Percentiles rank a stretch among this genome's conserved stretches.
These are phyloP conservation scores for Malus fusca DNA, from an alignment of 306 rosid genomes.

Conservation along the genomic window DNA sequence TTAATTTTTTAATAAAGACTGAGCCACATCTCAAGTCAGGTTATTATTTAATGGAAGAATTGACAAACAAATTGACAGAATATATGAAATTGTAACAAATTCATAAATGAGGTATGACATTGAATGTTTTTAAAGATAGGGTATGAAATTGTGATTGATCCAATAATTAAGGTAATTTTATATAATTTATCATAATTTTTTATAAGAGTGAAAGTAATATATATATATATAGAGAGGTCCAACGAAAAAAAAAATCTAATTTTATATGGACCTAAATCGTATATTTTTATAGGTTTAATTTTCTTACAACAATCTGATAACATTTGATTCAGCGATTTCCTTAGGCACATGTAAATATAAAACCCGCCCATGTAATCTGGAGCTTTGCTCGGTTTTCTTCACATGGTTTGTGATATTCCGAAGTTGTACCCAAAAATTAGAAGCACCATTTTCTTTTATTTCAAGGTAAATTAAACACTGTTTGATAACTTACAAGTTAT, in stretches of 20 bases:
- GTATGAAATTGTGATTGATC: too few species aligned
- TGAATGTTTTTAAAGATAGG: too few species aligned
- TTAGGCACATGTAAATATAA: not conserved
- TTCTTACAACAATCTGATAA: not conserved
- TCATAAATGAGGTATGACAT: too few species aligned
- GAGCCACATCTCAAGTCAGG: accelerated
- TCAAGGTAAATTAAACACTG: too few species aligned
- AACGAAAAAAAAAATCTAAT: not conserved
- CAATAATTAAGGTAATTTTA: too few species aligned
- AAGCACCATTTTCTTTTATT: not conserved
- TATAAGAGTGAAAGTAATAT: too few species aligned
- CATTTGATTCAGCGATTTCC: not conserved
- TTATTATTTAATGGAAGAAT: too few species aligned
- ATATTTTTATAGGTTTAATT: not conserved
- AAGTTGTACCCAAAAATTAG: not conserved
- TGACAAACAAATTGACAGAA: too few species aligned
- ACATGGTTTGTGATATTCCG: not conserved
- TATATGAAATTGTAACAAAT: too few species aligned
- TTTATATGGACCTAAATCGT: not conserved
- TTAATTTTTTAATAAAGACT: too few species aligned
- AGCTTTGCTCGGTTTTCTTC: not conserved
- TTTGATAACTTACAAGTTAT: too few species aligned
- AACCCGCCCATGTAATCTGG: not conserved
- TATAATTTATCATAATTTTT: too few species aligned
- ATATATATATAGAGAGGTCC: not conserved